Percentiles rank a stretch among this genome's conserved stretches.
phyloP scores from a whole-genome alignment of 2,329 filamentous ascomycete species.

The Chaetomiaceae sp. region DNA sequence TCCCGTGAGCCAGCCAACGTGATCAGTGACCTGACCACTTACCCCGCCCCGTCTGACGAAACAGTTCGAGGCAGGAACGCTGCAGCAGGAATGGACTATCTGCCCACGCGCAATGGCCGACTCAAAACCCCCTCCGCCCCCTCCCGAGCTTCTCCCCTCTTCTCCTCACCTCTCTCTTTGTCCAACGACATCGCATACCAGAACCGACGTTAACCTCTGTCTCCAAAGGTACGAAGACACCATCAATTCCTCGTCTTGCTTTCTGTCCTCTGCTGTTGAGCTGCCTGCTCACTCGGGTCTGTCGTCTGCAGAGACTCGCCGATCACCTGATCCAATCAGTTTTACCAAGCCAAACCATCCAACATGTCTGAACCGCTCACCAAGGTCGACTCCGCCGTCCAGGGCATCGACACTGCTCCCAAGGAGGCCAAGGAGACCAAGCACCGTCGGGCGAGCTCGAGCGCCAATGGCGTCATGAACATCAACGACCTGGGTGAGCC shows the following conservation, averaged over 20 bases:
- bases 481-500: constrained; percentile 78
- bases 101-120: background rate
- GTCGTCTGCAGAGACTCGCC: background rate
- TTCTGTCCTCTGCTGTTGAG: background rate
- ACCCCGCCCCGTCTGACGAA: constrained; percentile 44
- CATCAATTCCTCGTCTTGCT: background rate
- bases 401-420: constrained; percentile 68
- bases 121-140: constrained; percentile 7
- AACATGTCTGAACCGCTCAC: constrained; percentile 57
- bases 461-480: constrained; percentile 69
- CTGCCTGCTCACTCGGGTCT: background rate
- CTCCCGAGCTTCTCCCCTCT: constrained; percentile 13
- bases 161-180: constrained; percentile 16
- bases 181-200: constrained; percentile 11
- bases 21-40: constrained; percentile 29
- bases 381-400: constrained; percentile 90
- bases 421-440: constrained; percentile 53
- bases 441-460: constrained; percentile 69
- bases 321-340: background rate
- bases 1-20: constrained; percentile 24
- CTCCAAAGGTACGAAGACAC: constrained; percentile 1
- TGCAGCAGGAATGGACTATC: constrained; percentile 17
- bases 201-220: background rate
- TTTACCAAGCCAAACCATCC: constrained; percentile 12
- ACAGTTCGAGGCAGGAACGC: constrained; percentile 30